These are phyloP conservation scores for Neospermospora avenae DNA, from an alignment of 2,329 filamentous ascomycete genomes.

Conservation along the genomic window DNA sequence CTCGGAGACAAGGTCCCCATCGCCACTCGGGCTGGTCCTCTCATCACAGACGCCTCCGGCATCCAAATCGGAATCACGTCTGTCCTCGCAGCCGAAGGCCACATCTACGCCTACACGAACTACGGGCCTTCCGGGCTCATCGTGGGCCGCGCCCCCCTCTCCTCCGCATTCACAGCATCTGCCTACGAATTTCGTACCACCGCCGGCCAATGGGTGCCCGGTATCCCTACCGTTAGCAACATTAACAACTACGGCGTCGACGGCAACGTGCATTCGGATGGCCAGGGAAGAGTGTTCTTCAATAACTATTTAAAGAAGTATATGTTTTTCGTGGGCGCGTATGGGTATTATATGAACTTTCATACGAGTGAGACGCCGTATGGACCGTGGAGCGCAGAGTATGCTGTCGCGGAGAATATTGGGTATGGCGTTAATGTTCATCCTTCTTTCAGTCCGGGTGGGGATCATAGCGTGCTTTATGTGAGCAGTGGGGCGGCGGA, in stretches of 20 bases:
- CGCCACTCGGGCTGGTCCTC: not conserved
- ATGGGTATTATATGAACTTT: not conserved
- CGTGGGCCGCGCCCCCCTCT: not conserved
- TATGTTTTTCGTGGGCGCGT: not conserved
- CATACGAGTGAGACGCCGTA: constrained; percentile 6
- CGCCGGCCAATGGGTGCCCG: not conserved
- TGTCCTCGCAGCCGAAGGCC: not conserved
- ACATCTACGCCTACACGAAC: constrained; percentile 2
- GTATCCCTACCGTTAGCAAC: not conserved
- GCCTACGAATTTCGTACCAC: not conserved
- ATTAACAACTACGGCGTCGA: not conserved
- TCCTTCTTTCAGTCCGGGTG: not conserved
- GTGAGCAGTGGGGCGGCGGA: not conserved
- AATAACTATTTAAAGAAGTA: not conserved
- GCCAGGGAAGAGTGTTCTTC: not conserved
- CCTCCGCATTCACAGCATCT: not conserved
- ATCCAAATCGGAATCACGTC: constrained; percentile 2
- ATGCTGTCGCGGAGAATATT: not conserved
- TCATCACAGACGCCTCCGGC: not conserved
- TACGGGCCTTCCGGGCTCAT: not conserved
- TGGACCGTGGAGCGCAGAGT: not conserved
- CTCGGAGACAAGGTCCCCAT: not conserved
- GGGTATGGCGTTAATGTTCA: constrained; percentile 3
- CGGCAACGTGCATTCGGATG: not conserved
- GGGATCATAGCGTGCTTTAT: not conserved